phyloP scores from a whole-genome alignment of 257 asterid genomes.

The Przewalskia tangutica region DNA sequence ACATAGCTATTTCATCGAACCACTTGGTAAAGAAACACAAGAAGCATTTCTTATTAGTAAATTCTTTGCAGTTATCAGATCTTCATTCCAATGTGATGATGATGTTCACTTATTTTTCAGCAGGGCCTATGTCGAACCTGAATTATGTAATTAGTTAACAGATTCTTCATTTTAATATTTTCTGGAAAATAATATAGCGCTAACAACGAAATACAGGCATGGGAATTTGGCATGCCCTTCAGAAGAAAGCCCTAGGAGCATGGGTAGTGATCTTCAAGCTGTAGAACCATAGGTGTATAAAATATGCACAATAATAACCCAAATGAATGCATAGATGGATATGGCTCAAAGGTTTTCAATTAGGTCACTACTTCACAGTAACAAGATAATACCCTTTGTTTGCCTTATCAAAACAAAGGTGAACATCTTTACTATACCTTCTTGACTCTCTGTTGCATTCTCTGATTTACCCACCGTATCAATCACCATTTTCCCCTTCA shows the following conservation, averaged over 20 bases:
- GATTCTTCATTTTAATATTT: background rate
- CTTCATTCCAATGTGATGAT: background rate
- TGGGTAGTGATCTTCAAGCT: too few relatives aligned
- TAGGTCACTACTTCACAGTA: background rate
- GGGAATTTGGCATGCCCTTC: background rate
- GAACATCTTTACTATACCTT: slow-evolving; percentile 20
- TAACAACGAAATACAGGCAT: background rate
- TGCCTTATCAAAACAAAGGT: background rate
- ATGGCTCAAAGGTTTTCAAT: background rate
- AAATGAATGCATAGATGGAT: background rate
- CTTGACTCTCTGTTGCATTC: slow-evolving; percentile 8
- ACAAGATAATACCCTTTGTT: background rate
- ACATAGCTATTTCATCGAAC: background rate
- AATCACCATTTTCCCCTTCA: slow-evolving; percentile 9
- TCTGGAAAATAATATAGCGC: background rate
- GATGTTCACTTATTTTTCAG: background rate
- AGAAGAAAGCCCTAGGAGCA: background rate
- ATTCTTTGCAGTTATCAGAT: background rate
- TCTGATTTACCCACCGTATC: slow-evolving; percentile 8
- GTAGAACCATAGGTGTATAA: background rate
- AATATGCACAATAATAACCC: background rate
- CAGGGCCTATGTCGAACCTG: background rate
- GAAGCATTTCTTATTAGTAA: background rate
- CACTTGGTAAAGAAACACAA: background rate
- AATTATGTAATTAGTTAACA: background rate